Conservation (phyloP, 2,329 filamentous ascomycete species). For the Malbranchea cinnamomea region DNA sequence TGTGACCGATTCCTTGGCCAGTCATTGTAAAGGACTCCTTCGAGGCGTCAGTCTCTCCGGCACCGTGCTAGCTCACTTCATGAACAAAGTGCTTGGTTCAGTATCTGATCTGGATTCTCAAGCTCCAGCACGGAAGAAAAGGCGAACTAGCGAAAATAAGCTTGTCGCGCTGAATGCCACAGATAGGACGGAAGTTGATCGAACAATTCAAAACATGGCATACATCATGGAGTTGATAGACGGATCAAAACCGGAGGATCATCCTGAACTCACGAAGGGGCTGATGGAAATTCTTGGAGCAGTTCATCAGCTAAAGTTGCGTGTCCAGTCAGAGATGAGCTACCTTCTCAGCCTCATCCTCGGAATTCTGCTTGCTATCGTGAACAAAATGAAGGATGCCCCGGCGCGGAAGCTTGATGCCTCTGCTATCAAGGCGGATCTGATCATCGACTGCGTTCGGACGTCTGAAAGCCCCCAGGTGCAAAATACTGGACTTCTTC, state of each 20-base stretch:
- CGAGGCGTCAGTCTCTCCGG: slow-evolving; percentile 60
- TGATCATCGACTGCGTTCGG: slow-evolving; percentile 87
- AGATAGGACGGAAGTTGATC: slow-evolving; percentile 49
- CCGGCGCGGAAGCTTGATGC: slow-evolving; percentile 48
- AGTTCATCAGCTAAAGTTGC: slow-evolving; percentile 67
- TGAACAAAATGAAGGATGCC: slow-evolving; percentile 53
- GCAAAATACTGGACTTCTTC: slow-evolving; percentile 75
- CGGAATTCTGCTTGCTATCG: slow-evolving; percentile 66
- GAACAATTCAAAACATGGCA: slow-evolving; percentile 60
- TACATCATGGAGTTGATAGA: slow-evolving; percentile 83
- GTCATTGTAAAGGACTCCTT: slow-evolving; percentile 47
- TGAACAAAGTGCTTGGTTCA: slow-evolving; percentile 60
- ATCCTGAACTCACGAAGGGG: slow-evolving; percentile 59
- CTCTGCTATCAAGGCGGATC: slow-evolving; percentile 68
- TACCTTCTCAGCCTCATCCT: slow-evolving; percentile 81
- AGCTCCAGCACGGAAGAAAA: slow-evolving; percentile 60
- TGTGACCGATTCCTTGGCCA: slow-evolving; percentile 15
- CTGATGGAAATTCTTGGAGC: slow-evolving; percentile 78
- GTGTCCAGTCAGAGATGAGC: slow-evolving; percentile 72
- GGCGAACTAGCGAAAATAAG: slow-evolving; percentile 61
- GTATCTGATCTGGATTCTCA: slow-evolving; percentile 53
- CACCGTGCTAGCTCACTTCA: slow-evolving; percentile 53
- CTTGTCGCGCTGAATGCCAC: slow-evolving; percentile 46
- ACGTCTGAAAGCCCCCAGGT: slow-evolving; percentile 85
- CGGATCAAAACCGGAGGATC: slow-evolving; percentile 56